These are phyloP conservation scores for Ensete ventricosum DNA, from an alignment of 176 grass and related monocot genomes.

Conservation along the genomic window DNA sequence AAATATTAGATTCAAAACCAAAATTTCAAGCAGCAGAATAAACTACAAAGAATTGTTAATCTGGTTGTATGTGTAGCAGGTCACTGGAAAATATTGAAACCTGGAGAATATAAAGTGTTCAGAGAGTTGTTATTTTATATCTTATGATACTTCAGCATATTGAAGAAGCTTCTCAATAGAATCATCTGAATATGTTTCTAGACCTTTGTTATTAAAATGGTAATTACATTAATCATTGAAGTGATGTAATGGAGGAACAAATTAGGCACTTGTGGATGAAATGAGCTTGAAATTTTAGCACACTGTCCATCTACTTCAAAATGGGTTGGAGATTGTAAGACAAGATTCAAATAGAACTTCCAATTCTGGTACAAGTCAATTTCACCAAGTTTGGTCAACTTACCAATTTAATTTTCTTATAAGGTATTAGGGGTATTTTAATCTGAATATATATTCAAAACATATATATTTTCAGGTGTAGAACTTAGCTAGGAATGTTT, in stretches of 20 bases:
- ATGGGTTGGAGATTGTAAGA: no score
- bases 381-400: no score
- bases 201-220: background rate
- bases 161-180: background rate
- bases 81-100: no score
- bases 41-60: background rate
- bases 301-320: no score
- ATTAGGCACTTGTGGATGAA: background rate
- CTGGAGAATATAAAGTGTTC: no score
- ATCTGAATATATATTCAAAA: no score
- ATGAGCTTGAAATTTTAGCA: background rate
- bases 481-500: no score
- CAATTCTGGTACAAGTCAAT: no score
- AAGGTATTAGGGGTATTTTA: no score
- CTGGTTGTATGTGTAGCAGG: background rate
- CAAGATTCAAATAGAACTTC: no score
- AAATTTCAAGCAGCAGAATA: background rate
- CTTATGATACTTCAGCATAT: background rate
- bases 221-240: background rate
- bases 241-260: background rate
- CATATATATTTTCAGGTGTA: no score
- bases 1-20: slow-evolving; percentile 8
- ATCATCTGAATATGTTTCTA: background rate
- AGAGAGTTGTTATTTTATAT: background rate
- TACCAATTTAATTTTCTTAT: no score